phyloP scores from a whole-genome alignment of 768 basidiomycete species.

The Phlebiopsis gigantea region DNA sequence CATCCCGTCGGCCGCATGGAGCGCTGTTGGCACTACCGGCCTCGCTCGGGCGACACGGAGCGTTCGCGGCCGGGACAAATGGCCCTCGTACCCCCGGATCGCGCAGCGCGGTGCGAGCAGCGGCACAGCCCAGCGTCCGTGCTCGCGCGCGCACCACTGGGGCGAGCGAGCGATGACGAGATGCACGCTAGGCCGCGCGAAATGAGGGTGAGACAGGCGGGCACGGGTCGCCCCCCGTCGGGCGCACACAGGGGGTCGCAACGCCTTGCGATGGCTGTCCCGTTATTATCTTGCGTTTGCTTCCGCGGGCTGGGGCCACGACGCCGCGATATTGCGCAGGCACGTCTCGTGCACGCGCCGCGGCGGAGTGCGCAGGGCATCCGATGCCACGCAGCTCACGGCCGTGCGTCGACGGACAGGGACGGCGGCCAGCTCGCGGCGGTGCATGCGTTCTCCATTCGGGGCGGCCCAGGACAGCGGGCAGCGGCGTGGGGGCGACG shows the following conservation, averaged over 20 bases:
- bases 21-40: neutral
- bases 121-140: neutral
- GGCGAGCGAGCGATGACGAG: neutral
- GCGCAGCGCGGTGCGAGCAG: neutral
- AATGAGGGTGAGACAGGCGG: neutral
- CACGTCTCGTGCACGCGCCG: too few relatives aligned
- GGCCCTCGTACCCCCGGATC: constrained; percentile 3
- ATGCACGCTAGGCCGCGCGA: constrained; percentile 23
- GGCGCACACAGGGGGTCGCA: neutral
- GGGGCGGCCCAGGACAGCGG: neutral
- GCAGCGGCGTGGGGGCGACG: neutral
- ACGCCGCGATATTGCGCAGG: too few relatives aligned
- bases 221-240: neutral
- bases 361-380: too few relatives aligned
- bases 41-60: neutral
- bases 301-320: neutral
- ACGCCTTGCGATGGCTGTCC: neutral
- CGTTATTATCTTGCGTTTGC: neutral
- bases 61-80: neutral
- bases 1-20: neutral
- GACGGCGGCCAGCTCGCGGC: neutral
- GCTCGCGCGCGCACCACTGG: neutral
- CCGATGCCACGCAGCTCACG: too few relatives aligned
- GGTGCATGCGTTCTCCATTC: neutral
- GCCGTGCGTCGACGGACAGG: neutral